Evolutionary conservation across 805 yeast species (phyloP).

Genomic region (Schizosaccharomyces lindneri): DNA sequence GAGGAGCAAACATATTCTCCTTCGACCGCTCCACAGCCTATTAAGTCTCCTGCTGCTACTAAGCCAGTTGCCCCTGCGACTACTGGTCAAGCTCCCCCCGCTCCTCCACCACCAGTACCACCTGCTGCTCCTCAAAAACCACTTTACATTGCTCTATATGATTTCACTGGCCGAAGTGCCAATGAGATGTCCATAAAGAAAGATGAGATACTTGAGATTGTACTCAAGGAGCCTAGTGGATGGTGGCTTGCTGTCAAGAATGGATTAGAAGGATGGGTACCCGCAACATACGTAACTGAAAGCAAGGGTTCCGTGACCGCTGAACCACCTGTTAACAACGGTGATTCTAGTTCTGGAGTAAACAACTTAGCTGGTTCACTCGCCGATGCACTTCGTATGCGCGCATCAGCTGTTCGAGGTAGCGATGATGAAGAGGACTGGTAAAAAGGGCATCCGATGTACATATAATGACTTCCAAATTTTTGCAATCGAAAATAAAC

Average conservation of each 20-base stretch:
- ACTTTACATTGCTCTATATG: constrained; percentile 64
- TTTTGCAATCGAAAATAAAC: too few relatives aligned
- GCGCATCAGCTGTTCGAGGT: constrained; percentile 41
- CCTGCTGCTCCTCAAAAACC: constrained; percentile 40
- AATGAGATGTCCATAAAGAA: constrained; percentile 55
- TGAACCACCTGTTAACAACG: constrained; percentile 2
- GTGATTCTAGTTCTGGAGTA: background rate
- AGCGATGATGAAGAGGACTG: constrained; percentile 17
- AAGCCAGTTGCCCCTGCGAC: constrained; percentile 3
- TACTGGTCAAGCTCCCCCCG: constrained; percentile 9
- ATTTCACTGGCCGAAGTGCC: constrained; percentile 70
- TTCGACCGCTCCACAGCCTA: constrained; percentile 1
- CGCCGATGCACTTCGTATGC: constrained; percentile 57
- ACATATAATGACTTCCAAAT: background rate
- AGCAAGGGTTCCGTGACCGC: background rate
- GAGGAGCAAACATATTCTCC: background rate
- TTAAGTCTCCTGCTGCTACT: constrained; percentile 3
- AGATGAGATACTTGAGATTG: constrained; percentile 50
- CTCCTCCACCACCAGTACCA: constrained; percentile 53
- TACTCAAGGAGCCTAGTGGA: constrained; percentile 56
- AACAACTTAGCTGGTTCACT: constrained; percentile 44
- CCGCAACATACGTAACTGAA: constrained; percentile 41
- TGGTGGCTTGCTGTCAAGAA: constrained; percentile 73
- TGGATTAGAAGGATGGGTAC: constrained; percentile 75
- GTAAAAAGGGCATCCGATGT: background rate